Percentiles rank a stretch among this genome's conserved stretches.
phyloP scores from a whole-genome alignment of 441 rosid genomes.

The Eruca vesicaria region DNA sequence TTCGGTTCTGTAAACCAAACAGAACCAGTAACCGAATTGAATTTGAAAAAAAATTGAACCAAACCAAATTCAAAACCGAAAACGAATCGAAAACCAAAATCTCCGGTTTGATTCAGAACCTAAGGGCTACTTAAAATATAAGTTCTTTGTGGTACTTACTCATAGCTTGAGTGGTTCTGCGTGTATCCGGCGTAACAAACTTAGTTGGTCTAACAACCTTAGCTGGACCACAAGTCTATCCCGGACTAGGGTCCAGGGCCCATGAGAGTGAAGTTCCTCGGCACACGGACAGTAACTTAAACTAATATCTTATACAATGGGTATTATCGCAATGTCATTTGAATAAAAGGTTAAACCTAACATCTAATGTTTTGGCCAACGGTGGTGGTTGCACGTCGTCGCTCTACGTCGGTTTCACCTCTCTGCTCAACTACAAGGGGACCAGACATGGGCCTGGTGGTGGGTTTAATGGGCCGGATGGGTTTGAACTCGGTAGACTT shows the following conservation, averaged over 20 bases:
- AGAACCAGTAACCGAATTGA: too few species aligned
- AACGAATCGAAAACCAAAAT: too few species aligned
- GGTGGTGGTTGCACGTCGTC: background rate
- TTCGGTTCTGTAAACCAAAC: too few species aligned
- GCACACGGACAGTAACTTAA: conserved; percentile 27
- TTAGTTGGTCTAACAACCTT: conserved; percentile 58
- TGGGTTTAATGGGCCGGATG: conserved; percentile 16
- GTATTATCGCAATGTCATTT: too few species aligned
- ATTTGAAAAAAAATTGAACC: too few species aligned
- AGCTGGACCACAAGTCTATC: conserved; percentile 76
- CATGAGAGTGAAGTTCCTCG: conserved; percentile 48
- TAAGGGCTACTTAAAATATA: too few species aligned
- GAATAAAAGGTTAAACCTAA: too few species aligned
- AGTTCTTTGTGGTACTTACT: conserved; percentile 35
- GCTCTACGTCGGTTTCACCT: conserved; percentile 28
- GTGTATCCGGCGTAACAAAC: conserved; percentile 44
- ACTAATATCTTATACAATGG: too few species aligned
- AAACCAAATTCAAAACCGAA: too few species aligned
- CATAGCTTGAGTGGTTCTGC: conserved; percentile 71
- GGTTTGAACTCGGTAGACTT: conserved; percentile 27
- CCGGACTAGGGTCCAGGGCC: conserved; percentile 82
- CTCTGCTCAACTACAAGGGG: conserved; percentile 15
- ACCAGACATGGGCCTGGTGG: conserved; percentile 27
- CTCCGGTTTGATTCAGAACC: too few species aligned
- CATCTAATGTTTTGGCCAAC: too few species aligned